Evolutionary conservation across 1,284 basidiomycete genomes (phyloP), one percentile per base, ranked within the genome.

Genomic region (Acaromyces ingoldii): DNA sequence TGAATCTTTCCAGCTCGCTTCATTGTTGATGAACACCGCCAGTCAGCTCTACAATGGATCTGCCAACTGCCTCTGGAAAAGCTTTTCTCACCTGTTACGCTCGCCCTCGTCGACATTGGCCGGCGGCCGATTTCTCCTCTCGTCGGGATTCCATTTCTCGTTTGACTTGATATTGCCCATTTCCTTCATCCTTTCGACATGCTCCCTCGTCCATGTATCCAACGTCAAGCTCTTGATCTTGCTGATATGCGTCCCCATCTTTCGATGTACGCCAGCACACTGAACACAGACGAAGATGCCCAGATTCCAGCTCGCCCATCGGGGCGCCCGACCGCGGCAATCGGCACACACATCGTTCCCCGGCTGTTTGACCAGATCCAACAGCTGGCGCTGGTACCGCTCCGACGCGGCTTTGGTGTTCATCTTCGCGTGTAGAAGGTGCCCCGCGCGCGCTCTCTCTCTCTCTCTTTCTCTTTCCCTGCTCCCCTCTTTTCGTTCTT

Each of bases 291-390:
- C 53, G 81, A 67, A 70, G 44, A 74, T 70, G 11, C 72, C 57
- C 34, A 91, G 77, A 65, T 84, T 90, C 69, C 86, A 79, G 3
- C 85, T 87, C 1, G 87, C 84, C 89, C 89, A 91, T 78, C 89
- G 78, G 4, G 88, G 88, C 62, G 63, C 81, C 56, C 82, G 81
- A 26, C 83, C 78, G 75, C 85, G 87, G 76, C 89, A 91, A 76
- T 91, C 89, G 7, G 89, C 89, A 74, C 89, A 91, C 21, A 82
- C 67, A 83, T 88, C 86, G 70, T 91, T 91, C 61, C 89, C 88
- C 39, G 87, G 85, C 61, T 81, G 79, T 21, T 77, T 74, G 3
- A 80, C 81, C 13, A 90, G 80, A 51, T 89, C 88, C 5, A 84
- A 67, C 28, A 91, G 77, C 10, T 78, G 77, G 31, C 83, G 82